Evolutionary conservation across 164 flowering plant genomes (phyloP).

Genomic region (Sextonia rubra): DNA sequence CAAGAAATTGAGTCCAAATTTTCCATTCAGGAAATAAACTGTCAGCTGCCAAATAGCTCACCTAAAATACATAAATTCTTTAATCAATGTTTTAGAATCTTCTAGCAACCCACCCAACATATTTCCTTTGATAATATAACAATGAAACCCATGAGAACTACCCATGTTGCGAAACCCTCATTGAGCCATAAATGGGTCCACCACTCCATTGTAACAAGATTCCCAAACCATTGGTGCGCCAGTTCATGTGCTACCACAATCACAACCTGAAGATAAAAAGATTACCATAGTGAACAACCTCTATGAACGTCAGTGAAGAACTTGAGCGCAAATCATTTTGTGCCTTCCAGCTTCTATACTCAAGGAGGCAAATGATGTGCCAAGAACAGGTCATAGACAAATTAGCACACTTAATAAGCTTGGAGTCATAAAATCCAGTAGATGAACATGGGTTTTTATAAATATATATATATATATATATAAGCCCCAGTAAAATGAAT

Average conservation of each 20-base stretch:
- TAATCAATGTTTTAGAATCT: neutral
- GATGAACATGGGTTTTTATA: neutral
- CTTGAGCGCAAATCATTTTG: neutral
- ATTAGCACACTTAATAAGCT: too few relatives aligned
- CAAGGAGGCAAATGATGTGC: neutral
- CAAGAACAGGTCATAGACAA: too few relatives aligned
- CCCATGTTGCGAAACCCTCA: conserved; percentile 99
- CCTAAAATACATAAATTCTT: conserved; percentile 34
- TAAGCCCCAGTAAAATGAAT: neutral
- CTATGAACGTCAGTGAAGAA: neutral
- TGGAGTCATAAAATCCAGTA: neutral
- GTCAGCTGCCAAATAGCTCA: conserved; percentile 90
- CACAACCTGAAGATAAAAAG: neutral
- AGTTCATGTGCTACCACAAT: conserved; percentile 50
- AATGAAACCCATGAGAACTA: conserved; percentile 21
- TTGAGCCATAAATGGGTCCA: conserved; percentile 99
- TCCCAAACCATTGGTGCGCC: conserved; percentile 99
- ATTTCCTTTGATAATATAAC: neutral
- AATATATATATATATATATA: neutral
- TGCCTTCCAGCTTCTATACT: neutral
- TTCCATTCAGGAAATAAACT: conserved; percentile 93
- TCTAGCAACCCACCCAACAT: neutral
- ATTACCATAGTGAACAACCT: neutral
- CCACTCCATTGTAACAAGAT: conserved; percentile 99
- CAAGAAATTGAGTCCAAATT: conserved; percentile 97